Evolutionary conservation across 805 yeast species (phyloP).

Genomic region (Cyberlindnera misumaiensis): DNA sequence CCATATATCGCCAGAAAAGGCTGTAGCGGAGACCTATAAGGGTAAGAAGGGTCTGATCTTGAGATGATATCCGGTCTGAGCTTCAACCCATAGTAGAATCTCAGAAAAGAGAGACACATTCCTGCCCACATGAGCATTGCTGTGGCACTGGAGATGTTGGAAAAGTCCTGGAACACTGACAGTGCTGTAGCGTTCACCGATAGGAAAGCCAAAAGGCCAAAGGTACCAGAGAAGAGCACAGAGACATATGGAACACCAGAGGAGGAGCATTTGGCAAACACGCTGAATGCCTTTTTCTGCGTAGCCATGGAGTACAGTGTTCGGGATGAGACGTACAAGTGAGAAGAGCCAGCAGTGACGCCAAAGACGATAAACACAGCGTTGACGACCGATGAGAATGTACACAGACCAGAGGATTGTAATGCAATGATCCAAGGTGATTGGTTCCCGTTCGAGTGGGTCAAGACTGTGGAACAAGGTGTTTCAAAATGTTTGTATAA

Average conservation of each 20-base stretch:
- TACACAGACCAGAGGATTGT: slow-evolving; percentile 45
- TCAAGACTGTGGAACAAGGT: slow-evolving; percentile 4
- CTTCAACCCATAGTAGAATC: slow-evolving; percentile 58
- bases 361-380: slow-evolving; percentile 49
- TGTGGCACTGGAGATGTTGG: slow-evolving; percentile 64
- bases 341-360: slow-evolving; percentile 46
- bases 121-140: slow-evolving; percentile 78
- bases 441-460: slow-evolving; percentile 30
- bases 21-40: slow-evolving; percentile 63
- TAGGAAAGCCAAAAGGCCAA: slow-evolving; percentile 55
- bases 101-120: slow-evolving; percentile 54
- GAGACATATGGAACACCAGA: slow-evolving; percentile 68
- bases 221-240: slow-evolving; percentile 53
- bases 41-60: slow-evolving; percentile 57
- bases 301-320: slow-evolving; percentile 48
- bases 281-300: slow-evolving; percentile 51
- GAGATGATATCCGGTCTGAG: slow-evolving; percentile 57
- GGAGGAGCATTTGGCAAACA: slow-evolving; percentile 51
- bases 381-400: slow-evolving; percentile 40
- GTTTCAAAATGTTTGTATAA: slow-evolving; percentile 3
- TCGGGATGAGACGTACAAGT: slow-evolving; percentile 49
- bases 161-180: slow-evolving; percentile 56
- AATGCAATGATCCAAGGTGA: slow-evolving; percentile 56
- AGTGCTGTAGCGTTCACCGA: slow-evolving; percentile 54
- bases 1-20: slow-evolving; percentile 66